Evolutionary conservation across 768 basidiomycete species (phyloP).

Genomic region (Termitomyces sp.): DNA sequence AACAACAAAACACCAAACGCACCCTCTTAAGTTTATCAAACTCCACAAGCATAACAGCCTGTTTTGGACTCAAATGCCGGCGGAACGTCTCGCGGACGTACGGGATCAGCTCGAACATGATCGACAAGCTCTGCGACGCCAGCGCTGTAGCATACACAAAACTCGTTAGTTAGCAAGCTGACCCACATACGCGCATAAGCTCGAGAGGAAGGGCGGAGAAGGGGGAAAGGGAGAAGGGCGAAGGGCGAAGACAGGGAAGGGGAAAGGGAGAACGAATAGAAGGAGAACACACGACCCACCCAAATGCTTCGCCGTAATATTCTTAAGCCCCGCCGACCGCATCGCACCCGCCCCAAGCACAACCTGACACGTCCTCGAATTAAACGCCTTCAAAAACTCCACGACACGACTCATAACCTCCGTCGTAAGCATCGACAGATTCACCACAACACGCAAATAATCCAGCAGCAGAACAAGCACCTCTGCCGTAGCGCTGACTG

Average conservation of each 20-base stretch:
- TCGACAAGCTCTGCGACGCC: slow-evolving; percentile 93
- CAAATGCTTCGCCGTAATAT: slow-evolving; percentile 97
- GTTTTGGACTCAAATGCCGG: slow-evolving; percentile 88
- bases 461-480: slow-evolving; percentile 72
- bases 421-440: slow-evolving; percentile 84
- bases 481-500: slow-evolving; percentile 81
- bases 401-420: slow-evolving; percentile 94
- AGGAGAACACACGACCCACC: slow-evolving; percentile 42
- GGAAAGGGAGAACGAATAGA: neutral
- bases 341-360: slow-evolving; percentile 99
- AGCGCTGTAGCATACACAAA: slow-evolving; percentile 51
- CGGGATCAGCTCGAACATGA: slow-evolving; percentile 91
- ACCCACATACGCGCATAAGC: no score
- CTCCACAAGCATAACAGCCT: slow-evolving; percentile 95
- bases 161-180: neutral
- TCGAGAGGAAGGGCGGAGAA: no score
- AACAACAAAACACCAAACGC: slow-evolving; percentile 23
- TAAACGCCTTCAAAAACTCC: slow-evolving; percentile 96
- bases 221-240: no score
- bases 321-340: slow-evolving; percentile 94
- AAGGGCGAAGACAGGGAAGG: neutral
- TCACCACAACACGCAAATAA: slow-evolving; percentile 86
- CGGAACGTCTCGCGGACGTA: slow-evolving; percentile 95
- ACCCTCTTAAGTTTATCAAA: slow-evolving; percentile 98
- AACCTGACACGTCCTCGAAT: slow-evolving; percentile 96